phyloP scores from a whole-genome alignment of 2,329 filamentous ascomycete species.

The Colletotrichum falcatum region DNA sequence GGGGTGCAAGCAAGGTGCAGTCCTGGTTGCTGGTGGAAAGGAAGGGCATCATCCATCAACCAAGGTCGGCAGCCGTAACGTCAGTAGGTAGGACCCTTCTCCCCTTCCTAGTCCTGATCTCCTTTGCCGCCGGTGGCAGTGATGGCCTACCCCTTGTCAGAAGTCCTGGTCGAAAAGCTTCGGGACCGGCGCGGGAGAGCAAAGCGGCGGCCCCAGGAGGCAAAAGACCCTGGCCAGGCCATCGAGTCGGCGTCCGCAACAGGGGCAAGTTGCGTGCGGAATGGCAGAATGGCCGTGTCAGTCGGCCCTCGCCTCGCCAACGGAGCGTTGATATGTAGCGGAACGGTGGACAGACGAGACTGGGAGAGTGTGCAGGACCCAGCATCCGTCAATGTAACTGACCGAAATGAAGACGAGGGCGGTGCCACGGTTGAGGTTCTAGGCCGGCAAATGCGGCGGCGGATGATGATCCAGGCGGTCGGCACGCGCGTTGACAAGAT shows the following conservation, averaged over 20 bases:
- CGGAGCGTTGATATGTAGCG: slow-evolving; percentile 28
- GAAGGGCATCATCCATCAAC: slow-evolving; percentile 6
- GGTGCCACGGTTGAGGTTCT: slow-evolving; percentile 36
- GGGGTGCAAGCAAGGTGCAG: slow-evolving; percentile 33
- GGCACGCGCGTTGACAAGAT: slow-evolving; percentile 34
- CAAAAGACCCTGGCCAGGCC: slow-evolving; percentile 29
- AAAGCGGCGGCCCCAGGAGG: slow-evolving; percentile 28
- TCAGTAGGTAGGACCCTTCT: slow-evolving; percentile 19
- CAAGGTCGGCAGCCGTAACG: slow-evolving; percentile 12
- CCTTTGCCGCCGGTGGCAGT: slow-evolving; percentile 25
- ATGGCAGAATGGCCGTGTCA: slow-evolving; percentile 18
- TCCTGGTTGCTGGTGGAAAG: slow-evolving; percentile 28
- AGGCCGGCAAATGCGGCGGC: slow-evolving; percentile 36
- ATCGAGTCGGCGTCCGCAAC: slow-evolving; percentile 31
- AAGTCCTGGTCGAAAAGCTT: slow-evolving; percentile 18
- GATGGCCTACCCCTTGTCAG: slow-evolving; percentile 23
- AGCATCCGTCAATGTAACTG: slow-evolving; percentile 19
- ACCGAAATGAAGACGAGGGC: slow-evolving; percentile 36
- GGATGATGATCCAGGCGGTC: slow-evolving; percentile 35
- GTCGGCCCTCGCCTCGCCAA: slow-evolving; percentile 32
- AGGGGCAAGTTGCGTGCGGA: slow-evolving; percentile 33
- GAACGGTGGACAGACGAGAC: slow-evolving; percentile 15
- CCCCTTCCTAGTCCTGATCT: slow-evolving; percentile 22
- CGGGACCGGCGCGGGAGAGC: slow-evolving; percentile 35
- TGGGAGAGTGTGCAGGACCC: slow-evolving; percentile 1